Percentiles rank a stretch among this genome's conserved stretches.
Evolutionary conservation across 495 filamentous ascomycete genomes (phyloP).

Genomic region (Penicillium pulvis): DNA sequence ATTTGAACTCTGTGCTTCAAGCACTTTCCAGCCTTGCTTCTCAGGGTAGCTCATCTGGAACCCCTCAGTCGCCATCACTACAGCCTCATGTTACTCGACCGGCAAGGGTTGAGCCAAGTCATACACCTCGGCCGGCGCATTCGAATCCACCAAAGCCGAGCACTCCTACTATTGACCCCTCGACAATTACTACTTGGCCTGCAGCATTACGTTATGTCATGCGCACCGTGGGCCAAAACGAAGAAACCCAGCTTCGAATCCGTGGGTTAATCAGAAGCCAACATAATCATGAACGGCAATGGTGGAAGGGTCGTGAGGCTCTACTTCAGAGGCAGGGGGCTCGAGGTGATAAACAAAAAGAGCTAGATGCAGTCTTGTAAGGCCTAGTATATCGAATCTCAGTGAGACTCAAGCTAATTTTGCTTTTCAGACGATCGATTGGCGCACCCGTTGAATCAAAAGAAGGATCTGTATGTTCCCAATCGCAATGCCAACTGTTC

Average conservation of each 20-base stretch:
- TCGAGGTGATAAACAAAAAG: constrained; percentile 51
- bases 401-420: neutral
- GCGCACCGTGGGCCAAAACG: constrained; percentile 55
- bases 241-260: constrained; percentile 42
- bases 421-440: constrained; percentile 37
- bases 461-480: constrained; percentile 35
- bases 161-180: constrained; percentile 41
- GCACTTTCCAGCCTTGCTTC: constrained; percentile 45
- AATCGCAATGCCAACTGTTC: neutral
- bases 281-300: constrained; percentile 64
- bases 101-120: constrained; percentile 12
- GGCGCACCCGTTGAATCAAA: constrained; percentile 41
- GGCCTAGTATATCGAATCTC: constrained; percentile 10
- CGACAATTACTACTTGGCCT: constrained; percentile 66
- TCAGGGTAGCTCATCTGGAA: constrained; percentile 14
- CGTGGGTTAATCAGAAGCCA: constrained; percentile 63
- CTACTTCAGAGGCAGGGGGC: constrained; percentile 52
- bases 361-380: constrained; percentile 54
- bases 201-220: constrained; percentile 63
- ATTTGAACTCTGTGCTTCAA: constrained; percentile 55
- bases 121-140: constrained; percentile 12
- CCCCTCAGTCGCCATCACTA: neutral
- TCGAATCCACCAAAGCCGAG: constrained; percentile 9
- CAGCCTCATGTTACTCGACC: neutral
- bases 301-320: constrained; percentile 58